These are phyloP conservation scores for Phytophthora boehmeriae DNA, from an alignment of 352 stramenopile species.

Conservation along the genomic window DNA sequence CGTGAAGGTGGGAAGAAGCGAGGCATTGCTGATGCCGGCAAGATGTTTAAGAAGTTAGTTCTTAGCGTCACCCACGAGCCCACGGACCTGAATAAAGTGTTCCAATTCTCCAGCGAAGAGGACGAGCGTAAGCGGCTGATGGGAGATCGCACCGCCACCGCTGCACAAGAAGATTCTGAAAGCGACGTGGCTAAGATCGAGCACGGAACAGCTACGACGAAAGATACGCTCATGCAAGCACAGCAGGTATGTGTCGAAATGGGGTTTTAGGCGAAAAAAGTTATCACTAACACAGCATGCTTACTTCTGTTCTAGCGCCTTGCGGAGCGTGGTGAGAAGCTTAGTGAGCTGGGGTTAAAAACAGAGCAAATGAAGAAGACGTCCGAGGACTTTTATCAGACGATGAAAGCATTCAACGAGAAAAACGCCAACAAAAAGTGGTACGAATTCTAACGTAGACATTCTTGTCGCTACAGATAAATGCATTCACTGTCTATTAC, in stretches of 20 bases:
- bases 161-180: slow-evolving; percentile 22
- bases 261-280: neutral
- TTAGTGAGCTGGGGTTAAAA: slow-evolving; percentile 76
- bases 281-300: slow-evolving; percentile 5
- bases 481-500: slow-evolving; percentile 11
- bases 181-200: slow-evolving; percentile 30
- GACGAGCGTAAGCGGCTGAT: slow-evolving; percentile 63
- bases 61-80: slow-evolving; percentile 61
- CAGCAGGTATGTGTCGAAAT: slow-evolving; percentile 51
- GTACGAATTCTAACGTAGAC: slow-evolving; percentile 73
- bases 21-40: slow-evolving; percentile 50
- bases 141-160: slow-evolving; percentile 43
- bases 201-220: slow-evolving; percentile 51
- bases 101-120: slow-evolving; percentile 70
- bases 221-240: slow-evolving; percentile 67
- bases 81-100: slow-evolving; percentile 76
- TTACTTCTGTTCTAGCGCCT: slow-evolving; percentile 50
- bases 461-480: slow-evolving; percentile 6
- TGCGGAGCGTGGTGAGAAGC: slow-evolving; percentile 77
- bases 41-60: slow-evolving; percentile 82
- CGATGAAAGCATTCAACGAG: slow-evolving; percentile 87
- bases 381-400: slow-evolving; percentile 84
- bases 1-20: slow-evolving; percentile 50
- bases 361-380: slow-evolving; percentile 86
- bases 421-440: slow-evolving; percentile 88